These are phyloP conservation scores for Blastomyces emzantsi DNA, from an alignment of 2,329 filamentous ascomycete genomes.

Conservation along the genomic window DNA sequence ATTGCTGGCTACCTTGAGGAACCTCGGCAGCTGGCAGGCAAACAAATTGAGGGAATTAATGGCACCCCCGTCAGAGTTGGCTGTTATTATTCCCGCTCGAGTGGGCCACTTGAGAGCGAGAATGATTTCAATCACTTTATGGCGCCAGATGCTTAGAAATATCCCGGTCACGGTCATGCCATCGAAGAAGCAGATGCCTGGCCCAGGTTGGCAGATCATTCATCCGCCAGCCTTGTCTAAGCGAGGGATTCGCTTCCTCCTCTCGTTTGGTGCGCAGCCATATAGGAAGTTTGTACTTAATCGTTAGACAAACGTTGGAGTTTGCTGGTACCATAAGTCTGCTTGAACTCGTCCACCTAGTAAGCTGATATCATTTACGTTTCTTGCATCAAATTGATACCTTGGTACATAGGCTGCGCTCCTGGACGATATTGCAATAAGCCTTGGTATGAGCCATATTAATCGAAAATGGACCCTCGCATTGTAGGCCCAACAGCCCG, in stretches of 20 bases:
- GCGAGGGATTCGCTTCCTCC: background rate
- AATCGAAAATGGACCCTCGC: too few species aligned
- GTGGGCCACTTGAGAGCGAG: constrained; percentile 7
- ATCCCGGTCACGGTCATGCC: background rate
- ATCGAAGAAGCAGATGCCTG: background rate
- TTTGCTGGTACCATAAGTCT: background rate
- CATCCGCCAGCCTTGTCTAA: background rate
- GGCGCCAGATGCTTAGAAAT: background rate
- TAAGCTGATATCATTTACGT: too few species aligned
- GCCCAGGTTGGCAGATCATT: background rate
- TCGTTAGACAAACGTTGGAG: background rate
- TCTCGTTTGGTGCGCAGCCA: too few species aligned
- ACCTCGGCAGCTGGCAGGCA: background rate
- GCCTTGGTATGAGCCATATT: too few species aligned
- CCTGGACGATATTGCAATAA: too few species aligned
- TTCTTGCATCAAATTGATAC: background rate
- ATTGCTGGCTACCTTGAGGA: constrained; percentile 4
- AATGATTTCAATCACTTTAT: constrained; percentile 10
- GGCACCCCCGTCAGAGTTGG: constrained; percentile 3
- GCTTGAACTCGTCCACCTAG: background rate
- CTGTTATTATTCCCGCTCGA: background rate
- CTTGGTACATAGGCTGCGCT: too few species aligned
- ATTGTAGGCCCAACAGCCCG: too few species aligned
- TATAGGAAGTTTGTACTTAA: background rate
- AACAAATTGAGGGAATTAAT: constrained; percentile 9